A percentile compares a stretch with the other conserved stretches of the same genome.
These are phyloP conservation scores for Puccinia novopanici DNA, from an alignment of 1,284 basidiomycete species.

Conservation along the genomic window DNA sequence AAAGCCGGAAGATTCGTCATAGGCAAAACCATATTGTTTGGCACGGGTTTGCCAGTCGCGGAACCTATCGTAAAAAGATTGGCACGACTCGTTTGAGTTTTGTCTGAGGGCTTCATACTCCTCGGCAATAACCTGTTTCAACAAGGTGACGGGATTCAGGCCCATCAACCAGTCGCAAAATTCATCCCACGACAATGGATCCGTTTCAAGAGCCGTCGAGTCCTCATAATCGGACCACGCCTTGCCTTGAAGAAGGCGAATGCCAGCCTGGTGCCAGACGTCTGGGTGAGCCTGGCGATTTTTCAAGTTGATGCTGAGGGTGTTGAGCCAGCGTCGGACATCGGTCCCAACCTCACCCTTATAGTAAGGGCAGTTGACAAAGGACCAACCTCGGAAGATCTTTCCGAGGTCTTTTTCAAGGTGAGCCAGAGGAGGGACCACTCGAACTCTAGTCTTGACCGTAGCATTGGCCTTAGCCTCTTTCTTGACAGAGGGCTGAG, in stretches of 20 bases:
- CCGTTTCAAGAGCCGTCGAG: neutral
- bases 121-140: neutral
- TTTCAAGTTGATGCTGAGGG: too few species aligned
- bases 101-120: neutral
- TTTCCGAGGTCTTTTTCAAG: too few species aligned
- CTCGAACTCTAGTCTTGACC: neutral
- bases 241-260: too few species aligned
- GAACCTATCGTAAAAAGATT: neutral
- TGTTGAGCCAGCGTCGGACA: too few species aligned
- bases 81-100: neutral
- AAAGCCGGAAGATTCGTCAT: neutral
- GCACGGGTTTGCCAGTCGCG: constrained; percentile 3
- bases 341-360: too few species aligned
- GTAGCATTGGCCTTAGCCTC: neutral
- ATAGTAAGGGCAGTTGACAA: too few species aligned
- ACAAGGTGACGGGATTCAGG: neutral
- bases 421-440: neutral
- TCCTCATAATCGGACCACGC: neutral
- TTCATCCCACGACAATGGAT: neutral
- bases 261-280: too few species aligned
- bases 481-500: too few species aligned
- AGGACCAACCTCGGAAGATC: too few species aligned
- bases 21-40: too few species aligned
- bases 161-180: neutral
- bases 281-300: too few species aligned